Conservation (phyloP, 768 basidiomycete genomes). For the Tephrocybe sp. region DNA sequence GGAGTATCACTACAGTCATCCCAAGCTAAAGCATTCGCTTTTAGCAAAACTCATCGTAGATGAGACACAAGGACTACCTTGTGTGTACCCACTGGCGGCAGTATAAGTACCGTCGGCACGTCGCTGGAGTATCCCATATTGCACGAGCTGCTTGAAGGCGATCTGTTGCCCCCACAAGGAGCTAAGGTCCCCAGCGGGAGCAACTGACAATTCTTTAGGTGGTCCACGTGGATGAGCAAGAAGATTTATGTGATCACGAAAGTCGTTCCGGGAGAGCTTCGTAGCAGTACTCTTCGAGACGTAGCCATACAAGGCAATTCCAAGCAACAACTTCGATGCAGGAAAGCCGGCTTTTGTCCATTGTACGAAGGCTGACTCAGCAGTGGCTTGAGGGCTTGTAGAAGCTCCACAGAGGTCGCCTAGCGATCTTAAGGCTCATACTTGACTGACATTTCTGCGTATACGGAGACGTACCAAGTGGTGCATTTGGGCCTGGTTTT, state of each 20-base stretch:
- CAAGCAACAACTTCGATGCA: constrained; percentile 65
- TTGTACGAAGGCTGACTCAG: constrained; percentile 56
- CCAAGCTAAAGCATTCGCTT: constrained; percentile 46
- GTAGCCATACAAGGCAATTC: constrained; percentile 71
- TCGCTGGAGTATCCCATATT: constrained; percentile 42
- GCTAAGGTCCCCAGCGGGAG: constrained; percentile 39
- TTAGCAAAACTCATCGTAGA: not conserved
- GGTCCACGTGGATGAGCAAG: constrained; percentile 31
- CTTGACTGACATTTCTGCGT: not conserved
- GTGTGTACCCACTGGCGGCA: constrained; percentile 44
- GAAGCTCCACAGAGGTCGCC: constrained; percentile 63
- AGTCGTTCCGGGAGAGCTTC: constrained; percentile 28
- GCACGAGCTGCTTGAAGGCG: constrained; percentile 45
- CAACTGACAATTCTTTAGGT: constrained; percentile 13
- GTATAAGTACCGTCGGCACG: constrained; percentile 42
- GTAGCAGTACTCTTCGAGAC: constrained; percentile 45
- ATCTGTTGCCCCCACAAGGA: constrained; percentile 52
- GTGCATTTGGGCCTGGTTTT: constrained; percentile 76
- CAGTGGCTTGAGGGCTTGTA: constrained; percentile 60
- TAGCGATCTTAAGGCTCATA: constrained; percentile 8
- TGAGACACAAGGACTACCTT: constrained; percentile 28
- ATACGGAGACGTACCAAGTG: constrained; percentile 40
- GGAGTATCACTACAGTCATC: constrained; percentile 72
- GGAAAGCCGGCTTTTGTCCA: constrained; percentile 74
- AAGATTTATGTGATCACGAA: constrained; percentile 18